Evolutionary conservation across 2,329 filamentous ascomycete genomes (phyloP), one percentile per base, ranked within the genome.

Genomic region (Epichloe uncinata): DNA sequence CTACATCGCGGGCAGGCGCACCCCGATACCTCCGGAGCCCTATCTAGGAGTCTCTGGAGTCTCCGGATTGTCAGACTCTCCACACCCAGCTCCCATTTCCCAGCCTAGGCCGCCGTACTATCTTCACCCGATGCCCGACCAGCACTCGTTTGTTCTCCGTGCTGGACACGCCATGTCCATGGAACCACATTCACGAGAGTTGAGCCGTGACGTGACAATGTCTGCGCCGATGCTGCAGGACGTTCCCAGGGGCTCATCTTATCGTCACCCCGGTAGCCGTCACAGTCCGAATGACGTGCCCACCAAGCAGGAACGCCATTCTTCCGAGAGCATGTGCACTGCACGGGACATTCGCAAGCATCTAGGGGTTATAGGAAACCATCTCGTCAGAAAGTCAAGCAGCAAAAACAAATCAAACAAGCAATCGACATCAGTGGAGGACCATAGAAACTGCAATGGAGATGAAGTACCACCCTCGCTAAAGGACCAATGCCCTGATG

Each of bases 401-500:
- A 44, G 49, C 8, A 50, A 47, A 22, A 54, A 53, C 42, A 52
- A 53, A 30, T 42, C 53, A 13, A 51, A 13, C 26, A 50, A 47
- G 22, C 51, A 53, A 9, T 40, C 41, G 8, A 53, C 63, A 20
- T 59, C 63, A 35, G 46, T 56, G 5, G 58, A 60, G 8, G 64
- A 68, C 30, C 61, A 64, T 54, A 61, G 59, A 47, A 69, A 69
- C 53, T 68, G 63, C 53, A 55, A 60, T 37, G 58, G 62, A 6
- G 47, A 66, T 46, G 58, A 66, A 54, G 54, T 64, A 45, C 58
- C 66, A 1, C 66, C 69, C 20, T 62, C 57, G 2, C 64, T 78
- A 42, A 72, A 71, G 49, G 60, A 64, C 20, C 66, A 66, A 16
- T 73, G 73, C 26, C 71, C 72, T 1, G 66, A 70, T 2, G 70